Percentiles rank a stretch among this genome's conserved stretches.
Conservation (phyloP, 2,329 filamentous ascomycete species). For the Botrytis byssoidea region DNA sequence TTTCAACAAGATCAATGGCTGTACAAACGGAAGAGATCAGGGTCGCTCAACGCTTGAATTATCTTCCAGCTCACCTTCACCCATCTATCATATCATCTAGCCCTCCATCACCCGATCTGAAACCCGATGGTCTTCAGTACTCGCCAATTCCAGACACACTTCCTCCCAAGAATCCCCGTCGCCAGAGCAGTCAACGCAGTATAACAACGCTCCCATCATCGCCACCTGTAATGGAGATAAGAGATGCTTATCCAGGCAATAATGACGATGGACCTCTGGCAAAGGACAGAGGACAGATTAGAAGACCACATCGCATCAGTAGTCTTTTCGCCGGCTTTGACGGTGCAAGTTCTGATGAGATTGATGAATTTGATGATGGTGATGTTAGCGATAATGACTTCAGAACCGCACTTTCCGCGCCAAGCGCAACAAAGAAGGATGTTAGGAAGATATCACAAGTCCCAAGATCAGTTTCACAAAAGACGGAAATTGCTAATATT, state of each 20-base stretch:
- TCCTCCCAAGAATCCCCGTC: slow-evolving; percentile 59
- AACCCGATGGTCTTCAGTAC: slow-evolving; percentile 42
- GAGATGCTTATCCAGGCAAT: slow-evolving; percentile 72
- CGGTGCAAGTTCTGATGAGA: slow-evolving; percentile 65
- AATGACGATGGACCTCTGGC: slow-evolving; percentile 77
- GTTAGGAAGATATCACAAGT: slow-evolving; percentile 27
- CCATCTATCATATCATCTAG: slow-evolving; percentile 70
- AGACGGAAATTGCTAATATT: slow-evolving; percentile 30
- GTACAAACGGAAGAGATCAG: slow-evolving; percentile 89
- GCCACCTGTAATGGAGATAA: slow-evolving; percentile 46
- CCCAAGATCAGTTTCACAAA: slow-evolving; percentile 36
- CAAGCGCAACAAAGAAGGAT: slow-evolving; percentile 45
- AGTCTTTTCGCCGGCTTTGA: slow-evolving; percentile 88
- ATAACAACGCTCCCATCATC: slow-evolving; percentile 49
- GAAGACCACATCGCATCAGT: slow-evolving; percentile 71
- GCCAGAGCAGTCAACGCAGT: slow-evolving; percentile 50
- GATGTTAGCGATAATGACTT: slow-evolving; percentile 67
- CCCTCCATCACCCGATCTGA: slow-evolving; percentile 52
- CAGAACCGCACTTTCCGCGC: slow-evolving; percentile 63
- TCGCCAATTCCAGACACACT: slow-evolving; percentile 53
- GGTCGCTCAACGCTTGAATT: slow-evolving; percentile 72
- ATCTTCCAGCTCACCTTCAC: slow-evolving; percentile 73
- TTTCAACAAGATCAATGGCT: slow-evolving; percentile 46
- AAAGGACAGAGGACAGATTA: slow-evolving; percentile 51
- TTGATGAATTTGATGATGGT: slow-evolving; percentile 59